Evolutionary conservation across 2,329 filamentous ascomycete species (phyloP), one percentile per base, ranked within the genome.

Genomic region (Hortaea werneckii): DNA sequence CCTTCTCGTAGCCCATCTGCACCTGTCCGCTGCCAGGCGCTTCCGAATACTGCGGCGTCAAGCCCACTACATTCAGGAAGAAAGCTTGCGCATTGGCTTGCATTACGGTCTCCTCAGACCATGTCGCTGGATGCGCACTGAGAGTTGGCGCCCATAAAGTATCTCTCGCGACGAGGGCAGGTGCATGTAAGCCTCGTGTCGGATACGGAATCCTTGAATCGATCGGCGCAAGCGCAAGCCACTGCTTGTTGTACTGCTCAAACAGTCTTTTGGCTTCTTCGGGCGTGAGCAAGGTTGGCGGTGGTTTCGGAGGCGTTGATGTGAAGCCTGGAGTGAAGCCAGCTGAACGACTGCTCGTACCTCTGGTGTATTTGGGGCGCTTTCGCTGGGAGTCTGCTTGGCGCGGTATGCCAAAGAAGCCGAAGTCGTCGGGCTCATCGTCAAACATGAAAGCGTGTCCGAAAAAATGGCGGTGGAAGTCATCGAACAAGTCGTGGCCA

Each of bases 31-130:
- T 50, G 6, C 41, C 50, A 5, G 53, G 41, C 4, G 50, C 43
- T 28, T 59, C 50, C 7, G 45, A 52, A 43, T 61, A 61, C 26
- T 37, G 41, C 5, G 59, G 57, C 4, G 43, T 30, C 8, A 63
- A 40, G 4, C 50, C 54, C 3, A 56, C 53, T 3, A 55, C 57
- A 34, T 54, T 52, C 3, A 62, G 47, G 41, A 57, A 63, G 54
- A 63, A 62, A 5, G 57, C 55, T 44, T 61, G 56, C 6, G 54
- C 54, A 44, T 63, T 63, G 29, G 58, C 59, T 52, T 61, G 54
- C 54, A 61, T 59, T 12, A 61, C 46, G 1, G 53, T 52, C 38
- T 61, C 59, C n/a, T 57, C 49, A 8, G 58, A 61, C 60, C 60
- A 63, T 3, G 56, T 55, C 5, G 52, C 49, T 2, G 52, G 48